These are phyloP conservation scores for Fusarium torreyae DNA, from an alignment of 2,329 filamentous ascomycete genomes.

Conservation along the genomic window DNA sequence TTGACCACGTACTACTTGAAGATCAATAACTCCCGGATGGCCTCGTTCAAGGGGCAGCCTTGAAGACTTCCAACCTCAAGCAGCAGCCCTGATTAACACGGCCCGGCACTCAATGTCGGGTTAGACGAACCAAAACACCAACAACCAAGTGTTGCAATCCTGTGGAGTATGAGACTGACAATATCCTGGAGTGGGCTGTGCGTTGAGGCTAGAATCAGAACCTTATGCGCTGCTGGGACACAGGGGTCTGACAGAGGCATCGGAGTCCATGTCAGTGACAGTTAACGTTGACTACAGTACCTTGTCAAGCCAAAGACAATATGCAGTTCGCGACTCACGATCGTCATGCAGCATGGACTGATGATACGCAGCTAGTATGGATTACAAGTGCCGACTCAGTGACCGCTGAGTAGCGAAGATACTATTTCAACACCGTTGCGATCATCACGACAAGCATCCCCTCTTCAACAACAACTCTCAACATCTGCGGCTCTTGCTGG, in stretches of 20 bases:
- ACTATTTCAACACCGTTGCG: conserved; percentile 19
- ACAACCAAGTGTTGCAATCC: conserved; percentile 21
- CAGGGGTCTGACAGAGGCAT: conserved; percentile 25
- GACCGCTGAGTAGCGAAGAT: conserved; percentile 1
- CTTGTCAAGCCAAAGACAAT: background rate
- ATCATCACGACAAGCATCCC: conserved; percentile 26
- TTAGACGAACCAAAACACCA: conserved; percentile 21
- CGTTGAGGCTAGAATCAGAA: conserved; percentile 34
- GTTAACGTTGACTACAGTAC: background rate
- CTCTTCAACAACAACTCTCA: conserved; percentile 7
- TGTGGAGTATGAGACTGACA: conserved; percentile 28
- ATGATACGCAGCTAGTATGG: conserved; percentile 17
- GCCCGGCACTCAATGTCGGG: conserved; percentile 9
- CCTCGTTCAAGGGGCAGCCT: conserved; percentile 7
- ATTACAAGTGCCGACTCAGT: conserved; percentile 13
- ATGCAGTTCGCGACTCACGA: conserved; percentile 4
- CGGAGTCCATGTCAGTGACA: background rate
- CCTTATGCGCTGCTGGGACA: conserved; percentile 32
- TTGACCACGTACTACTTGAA: conserved; percentile 12
- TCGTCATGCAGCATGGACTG: conserved; percentile 17
- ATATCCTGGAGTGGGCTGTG: conserved; percentile 27
- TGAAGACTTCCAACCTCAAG: conserved; percentile 7
- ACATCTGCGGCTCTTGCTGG: background rate
- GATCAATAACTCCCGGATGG: conserved; percentile 21
- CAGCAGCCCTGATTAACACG: conserved; percentile 3